Percentiles rank a stretch among this genome's conserved stretches.
phyloP scores from a whole-genome alignment of 768 basidiomycete species.

The Collybia mongolica region DNA sequence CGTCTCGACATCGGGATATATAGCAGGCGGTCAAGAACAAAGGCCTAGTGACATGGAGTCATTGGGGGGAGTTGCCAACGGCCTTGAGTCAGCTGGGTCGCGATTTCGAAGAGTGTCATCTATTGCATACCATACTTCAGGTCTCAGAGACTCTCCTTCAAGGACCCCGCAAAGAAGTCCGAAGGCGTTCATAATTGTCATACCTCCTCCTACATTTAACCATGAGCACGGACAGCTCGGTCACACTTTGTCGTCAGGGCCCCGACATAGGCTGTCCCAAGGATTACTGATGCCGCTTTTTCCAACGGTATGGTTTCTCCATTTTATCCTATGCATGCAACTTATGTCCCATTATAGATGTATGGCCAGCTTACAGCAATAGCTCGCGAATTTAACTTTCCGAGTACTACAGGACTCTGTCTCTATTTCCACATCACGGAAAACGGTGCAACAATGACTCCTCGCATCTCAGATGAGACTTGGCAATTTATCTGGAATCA shows the following conservation, averaged over 20 bases:
- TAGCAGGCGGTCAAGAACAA: slow-evolving; percentile 14
- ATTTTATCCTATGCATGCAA: background rate
- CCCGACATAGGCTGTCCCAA: slow-evolving; percentile 58
- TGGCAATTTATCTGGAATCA: slow-evolving; percentile 76
- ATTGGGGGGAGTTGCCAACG: slow-evolving; percentile 14
- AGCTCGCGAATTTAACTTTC: slow-evolving; percentile 80
- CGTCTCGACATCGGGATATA: slow-evolving; percentile 4
- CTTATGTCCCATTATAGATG: slow-evolving; percentile 44
- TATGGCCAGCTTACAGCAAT: slow-evolving; percentile 76
- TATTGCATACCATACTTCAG: slow-evolving; percentile 53
- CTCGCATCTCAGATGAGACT: slow-evolving; percentile 75
- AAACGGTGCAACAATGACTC: slow-evolving; percentile 52
- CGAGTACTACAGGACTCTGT: slow-evolving; percentile 72
- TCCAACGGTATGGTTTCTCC: slow-evolving; percentile 50
- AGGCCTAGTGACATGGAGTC: slow-evolving; percentile 5
- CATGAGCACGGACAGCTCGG: slow-evolving; percentile 61
- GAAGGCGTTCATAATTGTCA: slow-evolving; percentile 62
- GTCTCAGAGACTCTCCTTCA: slow-evolving; percentile 42
- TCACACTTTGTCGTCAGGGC: slow-evolving; percentile 56
- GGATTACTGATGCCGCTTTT: slow-evolving; percentile 76
- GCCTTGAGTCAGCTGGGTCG: slow-evolving; percentile 27
- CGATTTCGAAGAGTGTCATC: slow-evolving; percentile 47
- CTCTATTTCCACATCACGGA: slow-evolving; percentile 73
- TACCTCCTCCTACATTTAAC: slow-evolving; percentile 60
- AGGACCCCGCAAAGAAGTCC: slow-evolving; percentile 35